These are phyloP conservation scores for Fusarium algeriense DNA, from an alignment of 2,329 filamentous ascomycete genomes.

Conservation along the genomic window DNA sequence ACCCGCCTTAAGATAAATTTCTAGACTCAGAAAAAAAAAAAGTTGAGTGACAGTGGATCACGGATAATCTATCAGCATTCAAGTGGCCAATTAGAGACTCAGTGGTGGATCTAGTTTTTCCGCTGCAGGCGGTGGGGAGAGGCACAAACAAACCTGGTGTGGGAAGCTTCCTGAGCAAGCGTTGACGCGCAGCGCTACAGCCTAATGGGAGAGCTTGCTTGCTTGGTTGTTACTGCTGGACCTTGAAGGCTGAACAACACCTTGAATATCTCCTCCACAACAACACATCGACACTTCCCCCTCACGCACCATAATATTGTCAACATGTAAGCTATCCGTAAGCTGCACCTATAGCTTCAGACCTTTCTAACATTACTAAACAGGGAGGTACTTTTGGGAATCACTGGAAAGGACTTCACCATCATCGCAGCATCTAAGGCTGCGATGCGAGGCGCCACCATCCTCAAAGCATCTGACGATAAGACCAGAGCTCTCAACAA, in stretches of 20 bases:
- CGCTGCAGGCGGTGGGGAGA: conserved; percentile 50
- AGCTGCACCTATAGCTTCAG: conserved; percentile 26
- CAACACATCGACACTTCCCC: conserved; percentile 29
- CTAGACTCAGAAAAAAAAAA: conserved; percentile 55
- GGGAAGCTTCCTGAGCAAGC: conserved; percentile 43
- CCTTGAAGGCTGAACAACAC: conserved; percentile 43
- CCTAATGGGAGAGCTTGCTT: conserved; percentile 50
- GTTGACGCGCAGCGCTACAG: conserved; percentile 56
- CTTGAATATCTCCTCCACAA: conserved; percentile 36
- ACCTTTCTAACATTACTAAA: conserved; percentile 25
- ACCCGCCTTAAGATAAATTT: conserved; percentile 49
- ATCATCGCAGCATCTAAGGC: conserved; percentile 98
- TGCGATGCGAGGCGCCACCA: conserved; percentile 95
- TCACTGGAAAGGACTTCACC: conserved; percentile 99
- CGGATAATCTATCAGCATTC: conserved; percentile 36
- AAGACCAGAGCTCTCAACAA: conserved; percentile 95
- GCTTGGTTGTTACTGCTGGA: conserved; percentile 43
- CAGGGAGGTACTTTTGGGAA: conserved; percentile 98
- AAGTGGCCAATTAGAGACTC: conserved; percentile 43
- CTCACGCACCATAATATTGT: conserved; percentile 33
- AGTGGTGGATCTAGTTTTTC: conserved; percentile 48
- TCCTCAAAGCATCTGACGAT: conserved; percentile 95
- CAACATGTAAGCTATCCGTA: conserved; percentile 43
- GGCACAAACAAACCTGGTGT: conserved; percentile 48
- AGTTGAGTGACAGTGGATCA: conserved; percentile 50